phyloP scores from a whole-genome alignment of 2,329 filamentous ascomycete species.

The Colletotrichum chrysophilum region DNA sequence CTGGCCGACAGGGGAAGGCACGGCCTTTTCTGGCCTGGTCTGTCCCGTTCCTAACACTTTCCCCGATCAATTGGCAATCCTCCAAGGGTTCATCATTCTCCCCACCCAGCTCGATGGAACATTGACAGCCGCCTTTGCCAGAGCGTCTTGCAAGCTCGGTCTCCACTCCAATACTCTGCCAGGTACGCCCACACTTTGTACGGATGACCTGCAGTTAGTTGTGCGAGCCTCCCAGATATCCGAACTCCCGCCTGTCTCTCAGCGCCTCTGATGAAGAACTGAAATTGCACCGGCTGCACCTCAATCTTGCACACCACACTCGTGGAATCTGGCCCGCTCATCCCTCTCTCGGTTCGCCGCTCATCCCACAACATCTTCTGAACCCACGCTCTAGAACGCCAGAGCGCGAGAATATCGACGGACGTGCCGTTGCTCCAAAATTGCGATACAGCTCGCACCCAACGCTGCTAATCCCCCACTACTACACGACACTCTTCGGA shows the following conservation, averaged over 20 bases:
- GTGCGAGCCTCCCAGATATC: neutral
- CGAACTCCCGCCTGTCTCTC: neutral
- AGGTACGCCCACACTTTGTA: neutral
- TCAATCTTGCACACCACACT: neutral
- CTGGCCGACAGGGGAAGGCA: conserved; percentile 10
- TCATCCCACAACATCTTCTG: neutral
- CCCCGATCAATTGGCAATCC: conserved; percentile 2
- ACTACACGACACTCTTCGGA: neutral
- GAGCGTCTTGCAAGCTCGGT: neutral
- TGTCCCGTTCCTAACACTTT: conserved; percentile 7
- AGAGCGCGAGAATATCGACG: neutral
- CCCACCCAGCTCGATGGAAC: neutral
- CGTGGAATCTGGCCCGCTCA: neutral
- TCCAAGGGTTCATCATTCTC: conserved; percentile 17
- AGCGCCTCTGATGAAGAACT: neutral
- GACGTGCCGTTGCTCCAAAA: neutral
- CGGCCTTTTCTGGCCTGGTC: conserved; percentile 5
- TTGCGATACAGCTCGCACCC: neutral
- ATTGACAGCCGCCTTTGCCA: conserved; percentile 18
- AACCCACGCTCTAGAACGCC: neutral
- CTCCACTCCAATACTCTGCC: neutral
- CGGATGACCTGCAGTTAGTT: neutral
- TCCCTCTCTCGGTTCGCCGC: conserved; percentile 5
- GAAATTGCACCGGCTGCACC: conserved; percentile 13
- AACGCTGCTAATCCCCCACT: neutral